Evolutionary conservation across 2,329 filamentous ascomycete species (phyloP), one percentile per base, ranked within the genome.

Genomic region (Didymella pomorum): DNA sequence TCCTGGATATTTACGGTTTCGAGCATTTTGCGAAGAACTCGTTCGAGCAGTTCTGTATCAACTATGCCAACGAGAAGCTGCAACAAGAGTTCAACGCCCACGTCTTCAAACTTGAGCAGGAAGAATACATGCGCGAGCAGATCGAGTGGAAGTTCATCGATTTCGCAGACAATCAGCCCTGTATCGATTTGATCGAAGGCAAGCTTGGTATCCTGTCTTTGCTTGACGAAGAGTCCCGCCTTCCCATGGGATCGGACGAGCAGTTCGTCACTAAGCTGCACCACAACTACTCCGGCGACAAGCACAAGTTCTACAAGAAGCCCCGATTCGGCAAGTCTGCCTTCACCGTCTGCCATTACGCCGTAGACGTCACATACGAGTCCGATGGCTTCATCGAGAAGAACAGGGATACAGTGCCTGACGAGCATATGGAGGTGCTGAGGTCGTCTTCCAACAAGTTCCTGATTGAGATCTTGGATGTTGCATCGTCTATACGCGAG

Each of bases 61-160:
- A 99, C 80, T 99, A 99, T 73, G 95, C 95, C 79, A 99, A 99
- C 79, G 95, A 99, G 80, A 99, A 99, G 80, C 83, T 99, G 53
- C 95, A 99, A 76, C 95, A 99, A 77, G 94, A 98, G 77, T 99
- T 99, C 83, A 99, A 99, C 79, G 92, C 96, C 76, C 95, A 99
- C 73, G 95, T 99, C 33, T 99, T 99, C 86, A 97, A 98, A 79
- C 86, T 99, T 21, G 95, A 99, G 78, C 95, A 99, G 77, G 95
- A 99, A 76, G 95, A 99, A 78, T 99, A 99, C 75, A 86, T 97
- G 39, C 88, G 89, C 54, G 95, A 99, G 79, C 84, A 98, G 80
- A 99, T 99, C 66, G 93, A 98, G 79, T 99, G 95, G 95, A 97
- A 91, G 10, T 99, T 99, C 75, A 99, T 99, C 75, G 95, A 99